These are phyloP conservation scores for Paramarasmius palmivorus DNA, from an alignment of 1,284 basidiomycete genomes.

Conservation along the genomic window DNA sequence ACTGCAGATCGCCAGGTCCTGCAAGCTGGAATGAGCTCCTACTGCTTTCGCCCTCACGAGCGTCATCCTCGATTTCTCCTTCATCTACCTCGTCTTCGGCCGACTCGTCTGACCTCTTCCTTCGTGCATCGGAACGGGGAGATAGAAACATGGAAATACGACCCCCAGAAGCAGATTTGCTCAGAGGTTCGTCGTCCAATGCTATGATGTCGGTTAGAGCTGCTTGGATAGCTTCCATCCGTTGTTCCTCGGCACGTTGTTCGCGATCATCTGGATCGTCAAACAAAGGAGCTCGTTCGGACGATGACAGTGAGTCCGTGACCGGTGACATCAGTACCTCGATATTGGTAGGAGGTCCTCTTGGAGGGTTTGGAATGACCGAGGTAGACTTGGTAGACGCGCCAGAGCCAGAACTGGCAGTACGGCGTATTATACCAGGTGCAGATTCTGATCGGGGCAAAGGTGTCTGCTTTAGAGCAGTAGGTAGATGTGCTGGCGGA, in stretches of 20 bases:
- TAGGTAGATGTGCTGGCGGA: slow-evolving; percentile 18
- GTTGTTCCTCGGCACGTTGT: slow-evolving; percentile 66
- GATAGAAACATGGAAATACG: slow-evolving; percentile 15
- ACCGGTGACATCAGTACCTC: slow-evolving; percentile 79
- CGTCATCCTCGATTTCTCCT: slow-evolving; percentile 40
- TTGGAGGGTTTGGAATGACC: slow-evolving; percentile 31
- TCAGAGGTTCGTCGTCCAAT: slow-evolving; percentile 52
- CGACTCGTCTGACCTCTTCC: slow-evolving; percentile 34
- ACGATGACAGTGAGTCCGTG: slow-evolving; percentile 44
- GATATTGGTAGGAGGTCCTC: slow-evolving; percentile 52
- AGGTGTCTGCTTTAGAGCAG: slow-evolving; percentile 17
- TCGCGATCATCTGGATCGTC: slow-evolving; percentile 70
- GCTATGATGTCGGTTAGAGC: slow-evolving; percentile 94
- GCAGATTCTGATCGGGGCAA: slow-evolving; percentile 40
- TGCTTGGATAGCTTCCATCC: slow-evolving; percentile 93
- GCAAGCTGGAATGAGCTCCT: slow-evolving; percentile 68
- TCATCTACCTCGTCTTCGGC: slow-evolving; percentile 40
- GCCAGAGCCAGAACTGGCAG: slow-evolving; percentile 35
- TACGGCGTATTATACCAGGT: slow-evolving; percentile 35
- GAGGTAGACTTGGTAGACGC: slow-evolving; percentile 26
- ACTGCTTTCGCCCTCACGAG: slow-evolving; percentile 40
- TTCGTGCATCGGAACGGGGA: slow-evolving; percentile 16
- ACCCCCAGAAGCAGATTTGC: slow-evolving; percentile 8
- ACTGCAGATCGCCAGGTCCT: slow-evolving; percentile 83
- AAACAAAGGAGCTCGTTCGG: slow-evolving; percentile 76